These are phyloP conservation scores for Cyamopsis tetragonoloba DNA, from an alignment of 306 rosid genomes.

Conservation along the genomic window DNA sequence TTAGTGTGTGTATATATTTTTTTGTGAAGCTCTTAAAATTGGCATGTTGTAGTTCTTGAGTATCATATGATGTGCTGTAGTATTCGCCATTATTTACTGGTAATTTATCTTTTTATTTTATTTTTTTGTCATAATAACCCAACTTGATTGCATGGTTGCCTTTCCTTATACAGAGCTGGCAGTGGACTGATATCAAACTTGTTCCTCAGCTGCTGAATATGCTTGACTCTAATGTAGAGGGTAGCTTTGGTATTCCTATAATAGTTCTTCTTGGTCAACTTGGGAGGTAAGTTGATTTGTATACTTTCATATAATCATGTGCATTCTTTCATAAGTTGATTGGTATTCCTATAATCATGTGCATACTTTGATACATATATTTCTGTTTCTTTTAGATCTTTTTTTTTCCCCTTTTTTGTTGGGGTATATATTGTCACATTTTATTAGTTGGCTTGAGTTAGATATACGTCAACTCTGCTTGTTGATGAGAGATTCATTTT, in stretches of 20 bases:
- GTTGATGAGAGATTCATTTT: not conserved
- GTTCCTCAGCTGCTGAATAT: slow-evolving; percentile 57
- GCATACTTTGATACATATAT: not conserved
- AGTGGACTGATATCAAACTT: slow-evolving; percentile 52
- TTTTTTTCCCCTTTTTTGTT: not conserved
- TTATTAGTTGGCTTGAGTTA: not conserved
- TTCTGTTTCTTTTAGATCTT: not conserved
- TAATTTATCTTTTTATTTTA: not conserved
- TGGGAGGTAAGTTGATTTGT: slow-evolving; percentile 61
- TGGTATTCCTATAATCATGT: slow-evolving; percentile 3
- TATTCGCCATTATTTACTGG: not conserved
- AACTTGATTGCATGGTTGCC: slow-evolving; percentile 23
- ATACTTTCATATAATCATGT: slow-evolving; percentile 3
- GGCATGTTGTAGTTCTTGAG: not conserved
- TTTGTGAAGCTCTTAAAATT: slow-evolving; percentile 13
- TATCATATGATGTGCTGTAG: not conserved
- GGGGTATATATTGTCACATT: not conserved
- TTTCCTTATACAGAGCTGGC: slow-evolving; percentile 68
- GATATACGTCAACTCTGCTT: not conserved
- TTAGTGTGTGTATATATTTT: slow-evolving; percentile 2
- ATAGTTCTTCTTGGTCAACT: slow-evolving; percentile 80
- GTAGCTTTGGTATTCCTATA: slow-evolving; percentile 42
- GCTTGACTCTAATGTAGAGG: slow-evolving; percentile 46
- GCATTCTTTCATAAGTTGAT: slow-evolving; percentile 27
- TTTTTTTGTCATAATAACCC: slow-evolving; percentile 1